A percentile compares a stretch with the other conserved stretches of the same genome.
Evolutionary conservation across 2,329 filamentous ascomycete species (phyloP).

Genomic region (Shiraia sp.): DNA sequence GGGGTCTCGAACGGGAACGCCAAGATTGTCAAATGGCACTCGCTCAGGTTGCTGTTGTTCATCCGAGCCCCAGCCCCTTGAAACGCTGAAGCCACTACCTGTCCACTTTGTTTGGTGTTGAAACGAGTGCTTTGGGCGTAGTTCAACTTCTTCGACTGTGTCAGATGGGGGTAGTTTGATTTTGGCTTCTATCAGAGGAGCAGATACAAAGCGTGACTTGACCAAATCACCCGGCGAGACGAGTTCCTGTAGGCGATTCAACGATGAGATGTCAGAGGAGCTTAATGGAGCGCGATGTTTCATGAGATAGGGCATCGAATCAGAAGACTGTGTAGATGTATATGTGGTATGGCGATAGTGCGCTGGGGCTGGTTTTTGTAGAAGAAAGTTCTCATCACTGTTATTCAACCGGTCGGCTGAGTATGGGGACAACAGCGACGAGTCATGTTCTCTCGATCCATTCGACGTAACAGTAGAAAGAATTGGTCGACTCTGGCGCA

Average conservation of each 20-base stretch:
- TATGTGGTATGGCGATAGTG: slow-evolving; percentile 14
- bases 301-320: slow-evolving; percentile 25
- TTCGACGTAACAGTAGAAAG: slow-evolving; percentile 43
- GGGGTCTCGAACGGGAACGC: slow-evolving; percentile 41
- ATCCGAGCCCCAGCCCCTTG: slow-evolving; percentile 25
- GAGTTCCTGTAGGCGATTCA: slow-evolving; percentile 45
- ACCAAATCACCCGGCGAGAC: slow-evolving; percentile 40
- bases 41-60: slow-evolving; percentile 17
- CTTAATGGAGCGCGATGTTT: slow-evolving; percentile 32
- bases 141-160: slow-evolving; percentile 28
- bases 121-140: slow-evolving; percentile 6
- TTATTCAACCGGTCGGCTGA: slow-evolving; percentile 2
- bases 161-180: slow-evolving; percentile 42
- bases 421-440: slow-evolving; percentile 1
- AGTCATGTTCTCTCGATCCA: slow-evolving; percentile 24
- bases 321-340: slow-evolving; percentile 25
- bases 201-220: slow-evolving; percentile 42
- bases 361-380: slow-evolving; percentile 13
- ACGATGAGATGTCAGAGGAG: slow-evolving; percentile 43
- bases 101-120: slow-evolving; percentile 14
- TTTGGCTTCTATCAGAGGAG: slow-evolving; percentile 43
- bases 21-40: slow-evolving; percentile 41
- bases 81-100: slow-evolving; percentile 23
- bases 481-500: slow-evolving; percentile 32
- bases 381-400: slow-evolving; percentile 23